Conservation (phyloP, 192 early-diverging fungal genomes). For the Coemansia sp. region DNA sequence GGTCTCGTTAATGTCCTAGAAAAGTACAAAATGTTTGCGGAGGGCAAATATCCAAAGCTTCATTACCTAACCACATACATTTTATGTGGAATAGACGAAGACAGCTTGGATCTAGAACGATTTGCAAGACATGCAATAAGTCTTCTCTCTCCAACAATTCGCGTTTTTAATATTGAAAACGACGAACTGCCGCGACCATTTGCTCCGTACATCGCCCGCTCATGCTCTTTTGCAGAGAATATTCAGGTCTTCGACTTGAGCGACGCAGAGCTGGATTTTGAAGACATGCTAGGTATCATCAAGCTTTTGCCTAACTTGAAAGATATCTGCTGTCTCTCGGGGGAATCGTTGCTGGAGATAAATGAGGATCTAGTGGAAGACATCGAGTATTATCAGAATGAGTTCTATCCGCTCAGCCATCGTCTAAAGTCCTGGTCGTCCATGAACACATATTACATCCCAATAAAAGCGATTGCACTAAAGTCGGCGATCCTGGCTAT, state of each 20-base stretch:
- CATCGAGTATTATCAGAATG: background rate
- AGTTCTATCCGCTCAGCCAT: slow-evolving; percentile 4
- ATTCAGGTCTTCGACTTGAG: slow-evolving; percentile 2
- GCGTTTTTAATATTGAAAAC: background rate
- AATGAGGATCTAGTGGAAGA: background rate
- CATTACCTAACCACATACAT: background rate
- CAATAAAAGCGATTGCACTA: background rate
- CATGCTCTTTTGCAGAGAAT: slow-evolving; percentile 1
- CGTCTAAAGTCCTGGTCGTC: slow-evolving; percentile 2
- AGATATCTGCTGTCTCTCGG: background rate
- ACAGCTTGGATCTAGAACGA: background rate
- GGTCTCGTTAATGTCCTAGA: background rate
- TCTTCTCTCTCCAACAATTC: background rate
- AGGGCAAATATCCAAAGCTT: background rate
- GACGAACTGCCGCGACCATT: background rate
- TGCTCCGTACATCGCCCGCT: no score
- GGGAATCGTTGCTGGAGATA: background rate
- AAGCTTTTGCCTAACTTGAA: background rate
- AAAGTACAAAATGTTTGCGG: background rate
- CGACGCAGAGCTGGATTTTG: background rate
- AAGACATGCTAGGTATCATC: background rate
- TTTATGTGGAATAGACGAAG: background rate
- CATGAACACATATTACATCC: background rate
- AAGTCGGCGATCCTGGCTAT: background rate
- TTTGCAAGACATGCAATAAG: background rate